phyloP scores from a whole-genome alignment of 306 rosid species.

The Trifolium dubium region DNA sequence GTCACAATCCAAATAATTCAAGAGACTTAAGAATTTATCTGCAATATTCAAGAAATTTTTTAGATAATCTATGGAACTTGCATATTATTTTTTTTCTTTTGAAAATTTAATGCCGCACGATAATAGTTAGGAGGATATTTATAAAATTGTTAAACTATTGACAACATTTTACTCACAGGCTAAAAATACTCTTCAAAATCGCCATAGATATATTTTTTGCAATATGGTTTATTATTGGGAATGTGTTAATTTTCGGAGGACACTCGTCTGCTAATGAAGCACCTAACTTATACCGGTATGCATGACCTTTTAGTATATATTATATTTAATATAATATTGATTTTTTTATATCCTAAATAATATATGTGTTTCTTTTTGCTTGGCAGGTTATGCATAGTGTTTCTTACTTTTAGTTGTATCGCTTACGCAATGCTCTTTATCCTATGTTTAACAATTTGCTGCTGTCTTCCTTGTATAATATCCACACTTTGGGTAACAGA shows the following conservation, averaged over 20 bases:
- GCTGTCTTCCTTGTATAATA: constrained; percentile 87
- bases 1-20: background rate
- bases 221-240: constrained; percentile 87
- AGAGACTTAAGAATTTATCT: background rate
- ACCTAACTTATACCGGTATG: constrained; percentile 83
- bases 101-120: background rate
- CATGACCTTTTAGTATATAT: constrained; percentile 34
- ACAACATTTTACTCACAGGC: constrained; percentile 47
- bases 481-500: constrained; percentile 79
- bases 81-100: background rate
- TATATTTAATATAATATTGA: constrained; percentile 1
- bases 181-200: constrained; percentile 63
- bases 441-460: constrained; percentile 84
- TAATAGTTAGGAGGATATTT: background rate
- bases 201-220: constrained; percentile 80
- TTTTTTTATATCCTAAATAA: background rate
- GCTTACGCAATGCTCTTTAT: constrained; percentile 91
- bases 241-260: constrained; percentile 86
- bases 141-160: constrained; percentile 27
- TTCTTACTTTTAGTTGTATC: constrained; percentile 77
- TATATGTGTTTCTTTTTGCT: constrained; percentile 42
- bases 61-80: background rate
- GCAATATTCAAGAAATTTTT: background rate
- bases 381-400: constrained; percentile 84
- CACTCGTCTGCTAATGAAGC: constrained; percentile 63